A percentile compares a stretch with the other conserved stretches of the same genome.
These are phyloP conservation scores for Xylariales sp. DNA, from an alignment of 2,329 filamentous ascomycete genomes.

Conservation along the genomic window DNA sequence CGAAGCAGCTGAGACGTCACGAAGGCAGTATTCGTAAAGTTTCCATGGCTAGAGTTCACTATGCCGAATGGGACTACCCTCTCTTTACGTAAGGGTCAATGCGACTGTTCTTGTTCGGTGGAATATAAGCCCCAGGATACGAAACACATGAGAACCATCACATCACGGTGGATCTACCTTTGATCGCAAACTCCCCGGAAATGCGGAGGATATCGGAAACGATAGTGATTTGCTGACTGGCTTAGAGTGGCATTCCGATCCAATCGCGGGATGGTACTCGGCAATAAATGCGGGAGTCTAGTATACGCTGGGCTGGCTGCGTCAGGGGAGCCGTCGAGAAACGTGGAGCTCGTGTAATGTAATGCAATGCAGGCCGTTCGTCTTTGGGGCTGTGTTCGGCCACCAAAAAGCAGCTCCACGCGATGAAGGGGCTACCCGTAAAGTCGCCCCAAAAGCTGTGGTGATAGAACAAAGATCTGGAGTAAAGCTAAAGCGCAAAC, in stretches of 20 bases:
- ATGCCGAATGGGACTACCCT: no score
- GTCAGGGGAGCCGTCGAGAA: no score
- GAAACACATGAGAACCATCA: background rate
- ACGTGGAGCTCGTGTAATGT: constrained; percentile 4
- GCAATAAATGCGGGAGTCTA: constrained; percentile 1
- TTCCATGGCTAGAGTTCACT: background rate
- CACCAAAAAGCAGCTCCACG: no score
- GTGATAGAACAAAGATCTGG: no score
- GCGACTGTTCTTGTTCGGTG: background rate
- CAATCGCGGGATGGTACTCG: constrained; percentile 7
- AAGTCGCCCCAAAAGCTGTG: no score
- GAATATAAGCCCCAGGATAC: background rate
- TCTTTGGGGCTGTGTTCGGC: no score
- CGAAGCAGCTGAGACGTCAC: background rate
- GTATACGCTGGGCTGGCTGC: constrained; percentile 1
- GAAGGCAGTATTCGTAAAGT: background rate
- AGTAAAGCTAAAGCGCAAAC: no score
- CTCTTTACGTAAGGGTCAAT: constrained; percentile 4
- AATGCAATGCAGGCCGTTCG: no score
- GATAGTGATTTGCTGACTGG: constrained; percentile 5
- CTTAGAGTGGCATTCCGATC: background rate
- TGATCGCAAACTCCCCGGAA: background rate
- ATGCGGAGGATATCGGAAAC: constrained; percentile 7
- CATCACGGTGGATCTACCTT: no score
- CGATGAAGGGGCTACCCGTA: no score